Percentiles rank a stretch among this genome's conserved stretches.
phyloP scores from a whole-genome alignment of 108 stramenopile species.

The Cyclotella atomus region DNA sequence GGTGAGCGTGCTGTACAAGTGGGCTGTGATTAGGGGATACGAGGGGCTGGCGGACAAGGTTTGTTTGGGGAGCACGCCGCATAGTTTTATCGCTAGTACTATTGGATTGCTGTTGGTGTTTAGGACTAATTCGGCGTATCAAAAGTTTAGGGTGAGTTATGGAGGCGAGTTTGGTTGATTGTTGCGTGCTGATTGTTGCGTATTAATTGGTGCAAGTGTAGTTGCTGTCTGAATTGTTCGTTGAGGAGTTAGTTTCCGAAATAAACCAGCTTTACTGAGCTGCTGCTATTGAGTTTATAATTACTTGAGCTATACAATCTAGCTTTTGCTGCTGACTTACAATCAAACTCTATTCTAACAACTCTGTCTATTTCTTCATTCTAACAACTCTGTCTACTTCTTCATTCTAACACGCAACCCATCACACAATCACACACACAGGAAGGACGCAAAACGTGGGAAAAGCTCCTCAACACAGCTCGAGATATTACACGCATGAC shows the following conservation, averaged over 20 bases:
- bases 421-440: too few species aligned
- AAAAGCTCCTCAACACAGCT: slow-evolving; percentile 62
- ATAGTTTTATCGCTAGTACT: slow-evolving; percentile 68
- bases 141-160: slow-evolving; percentile 64
- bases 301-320: too few species aligned
- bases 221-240: too few species aligned
- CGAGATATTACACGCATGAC: slow-evolving; percentile 81
- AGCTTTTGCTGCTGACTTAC: too few species aligned
- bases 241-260: too few species aligned
- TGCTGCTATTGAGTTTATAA: too few species aligned
- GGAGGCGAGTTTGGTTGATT: too few species aligned
- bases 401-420: too few species aligned
- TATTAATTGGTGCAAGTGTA: too few species aligned
- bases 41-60: slow-evolving; percentile 38
- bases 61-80: slow-evolving; percentile 65
- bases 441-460: slow-evolving; percentile 92
- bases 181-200: too few species aligned
- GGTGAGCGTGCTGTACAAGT: slow-evolving; percentile 47
- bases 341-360: too few species aligned
- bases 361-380: background rate
- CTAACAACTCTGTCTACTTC: background rate
- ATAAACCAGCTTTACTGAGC: too few species aligned
- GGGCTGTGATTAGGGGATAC: slow-evolving; percentile 13
- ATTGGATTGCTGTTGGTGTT: slow-evolving; percentile 81
- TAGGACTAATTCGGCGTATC: slow-evolving; percentile 81